Evolutionary conservation across 2,329 filamentous ascomycete species (phyloP).

Genomic region (Dendryphion nanum): DNA sequence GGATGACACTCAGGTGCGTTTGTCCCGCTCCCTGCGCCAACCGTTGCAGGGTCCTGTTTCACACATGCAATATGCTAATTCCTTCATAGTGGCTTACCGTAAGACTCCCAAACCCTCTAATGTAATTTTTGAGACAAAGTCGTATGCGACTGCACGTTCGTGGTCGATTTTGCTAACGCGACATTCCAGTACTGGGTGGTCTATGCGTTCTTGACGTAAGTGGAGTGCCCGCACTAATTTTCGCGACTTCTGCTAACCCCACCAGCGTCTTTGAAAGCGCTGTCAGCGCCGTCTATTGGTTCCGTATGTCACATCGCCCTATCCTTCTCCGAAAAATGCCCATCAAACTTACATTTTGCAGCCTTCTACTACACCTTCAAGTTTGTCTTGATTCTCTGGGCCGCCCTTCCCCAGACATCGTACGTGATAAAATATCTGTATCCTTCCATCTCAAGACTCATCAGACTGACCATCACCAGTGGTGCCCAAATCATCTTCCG

Average conservation of each 20-base stretch:
- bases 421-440: conserved; percentile 52
- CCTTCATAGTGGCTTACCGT: conserved; percentile 61
- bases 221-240: conserved; percentile 7
- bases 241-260: conserved; percentile 13
- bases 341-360: conserved; percentile 18
- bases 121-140: conserved; percentile 4
- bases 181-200: conserved; percentile 75
- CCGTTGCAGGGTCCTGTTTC: conserved; percentile 8
- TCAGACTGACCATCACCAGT: conserved; percentile 51
- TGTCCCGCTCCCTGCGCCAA: conserved; percentile 3
- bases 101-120: conserved; percentile 18
- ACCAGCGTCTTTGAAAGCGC: conserved; percentile 73
- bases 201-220: conserved; percentile 74
- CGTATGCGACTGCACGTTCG: conserved; percentile 2
- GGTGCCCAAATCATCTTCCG: conserved; percentile 96
- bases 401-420: conserved; percentile 91
- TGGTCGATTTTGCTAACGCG: conserved; percentile 15
- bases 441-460: conserved; percentile 5
- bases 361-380: conserved; percentile 99
- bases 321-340: background rate
- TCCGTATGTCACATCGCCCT: conserved; percentile 50
- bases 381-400: conserved; percentile 96
- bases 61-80: conserved; percentile 34
- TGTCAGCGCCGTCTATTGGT: conserved; percentile 86
- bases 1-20: conserved; percentile 77